A percentile compares a stretch with the other conserved stretches of the same genome.
These are phyloP conservation scores for Hirsutella thompsonii DNA, from an alignment of 2,329 filamentous ascomycete species.

Conservation along the genomic window DNA sequence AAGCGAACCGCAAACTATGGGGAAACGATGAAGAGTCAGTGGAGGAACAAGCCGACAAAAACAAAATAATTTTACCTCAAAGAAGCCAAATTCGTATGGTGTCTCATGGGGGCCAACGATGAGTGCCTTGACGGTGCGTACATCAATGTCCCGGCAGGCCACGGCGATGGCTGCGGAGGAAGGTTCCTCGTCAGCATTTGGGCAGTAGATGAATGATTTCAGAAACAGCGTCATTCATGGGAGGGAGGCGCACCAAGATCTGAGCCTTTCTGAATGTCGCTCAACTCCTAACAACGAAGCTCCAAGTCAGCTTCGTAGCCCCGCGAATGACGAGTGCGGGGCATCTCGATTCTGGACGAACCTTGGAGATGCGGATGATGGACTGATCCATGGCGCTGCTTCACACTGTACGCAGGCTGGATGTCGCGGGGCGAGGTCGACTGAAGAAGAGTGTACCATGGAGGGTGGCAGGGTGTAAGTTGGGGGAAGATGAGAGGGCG, in stretches of 20 bases:
- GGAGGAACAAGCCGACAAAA: not conserved
- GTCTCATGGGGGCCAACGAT: constrained; percentile 90
- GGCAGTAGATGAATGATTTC: too few species aligned
- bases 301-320: constrained; percentile 4
- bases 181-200: not conserved
- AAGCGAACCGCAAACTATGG: constrained; percentile 66
- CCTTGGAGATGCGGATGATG: constrained; percentile 77
- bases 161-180: constrained; percentile 60
- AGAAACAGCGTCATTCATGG: too few species aligned
- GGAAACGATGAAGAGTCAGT: not conserved
- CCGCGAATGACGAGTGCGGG: constrained; percentile 9
- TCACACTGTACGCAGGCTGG: constrained; percentile 1
- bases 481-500: not conserved
- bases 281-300: constrained; percentile 53
- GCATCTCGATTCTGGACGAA: constrained; percentile 27
- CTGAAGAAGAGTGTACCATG: constrained; percentile 4
- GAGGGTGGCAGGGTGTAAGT: not conserved
- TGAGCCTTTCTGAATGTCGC: constrained; percentile 68
- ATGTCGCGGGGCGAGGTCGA: constrained; percentile 1
- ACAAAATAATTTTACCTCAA: constrained; percentile 56
- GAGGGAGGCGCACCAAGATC: constrained; percentile 58
- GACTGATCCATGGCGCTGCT: constrained; percentile 51
- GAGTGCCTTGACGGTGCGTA: constrained; percentile 74
- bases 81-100: constrained; percentile 95
- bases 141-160: constrained; percentile 75